Conservation (phyloP, 1,284 basidiomycete species). For the Pseudozyma flocculosa region DNA sequence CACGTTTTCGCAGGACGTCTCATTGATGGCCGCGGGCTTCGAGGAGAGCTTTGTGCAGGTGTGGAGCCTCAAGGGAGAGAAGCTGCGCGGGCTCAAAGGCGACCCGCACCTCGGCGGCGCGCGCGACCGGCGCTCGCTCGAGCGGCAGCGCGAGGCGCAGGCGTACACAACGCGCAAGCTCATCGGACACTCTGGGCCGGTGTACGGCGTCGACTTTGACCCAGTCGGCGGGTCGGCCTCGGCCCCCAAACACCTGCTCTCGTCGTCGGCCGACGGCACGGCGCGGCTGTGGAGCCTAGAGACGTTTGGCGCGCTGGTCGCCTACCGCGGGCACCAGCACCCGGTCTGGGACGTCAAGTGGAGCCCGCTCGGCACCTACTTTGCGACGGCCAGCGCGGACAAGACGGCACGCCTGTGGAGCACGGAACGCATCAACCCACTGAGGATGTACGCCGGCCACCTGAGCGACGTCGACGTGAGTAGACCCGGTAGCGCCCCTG, state of each 20-base stretch:
- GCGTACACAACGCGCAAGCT: slow-evolving; percentile 69
- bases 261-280: slow-evolving; percentile 89
- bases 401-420: slow-evolving; percentile 94
- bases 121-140: slow-evolving; percentile 62
- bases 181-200: slow-evolving; percentile 93
- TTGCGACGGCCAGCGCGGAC: slow-evolving; percentile 91
- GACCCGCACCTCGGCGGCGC: slow-evolving; percentile 71
- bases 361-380: slow-evolving; percentile 97
- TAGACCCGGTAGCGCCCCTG: too few species aligned
- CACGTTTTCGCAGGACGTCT: slow-evolving; percentile 85
- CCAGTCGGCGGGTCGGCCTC: slow-evolving; percentile 81
- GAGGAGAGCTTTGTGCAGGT: slow-evolving; percentile 91
- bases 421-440: slow-evolving; percentile 81
- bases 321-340: slow-evolving; percentile 93
- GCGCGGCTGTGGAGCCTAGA: slow-evolving; percentile 92
- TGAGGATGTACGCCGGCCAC: slow-evolving; percentile 94
- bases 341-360: slow-evolving; percentile 99
- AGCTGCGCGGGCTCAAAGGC: slow-evolving; percentile 73
- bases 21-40: slow-evolving; percentile 94
- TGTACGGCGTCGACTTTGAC: slow-evolving; percentile 92
- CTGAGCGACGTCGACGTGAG: slow-evolving; percentile 94
- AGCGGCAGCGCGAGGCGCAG: slow-evolving; percentile 34
- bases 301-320: slow-evolving; percentile 88
- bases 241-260: slow-evolving; percentile 83
- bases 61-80: slow-evolving; percentile 93